Conservation (phyloP, 495 filamentous ascomycete species). For the Sphaerosporella brunnea region DNA sequence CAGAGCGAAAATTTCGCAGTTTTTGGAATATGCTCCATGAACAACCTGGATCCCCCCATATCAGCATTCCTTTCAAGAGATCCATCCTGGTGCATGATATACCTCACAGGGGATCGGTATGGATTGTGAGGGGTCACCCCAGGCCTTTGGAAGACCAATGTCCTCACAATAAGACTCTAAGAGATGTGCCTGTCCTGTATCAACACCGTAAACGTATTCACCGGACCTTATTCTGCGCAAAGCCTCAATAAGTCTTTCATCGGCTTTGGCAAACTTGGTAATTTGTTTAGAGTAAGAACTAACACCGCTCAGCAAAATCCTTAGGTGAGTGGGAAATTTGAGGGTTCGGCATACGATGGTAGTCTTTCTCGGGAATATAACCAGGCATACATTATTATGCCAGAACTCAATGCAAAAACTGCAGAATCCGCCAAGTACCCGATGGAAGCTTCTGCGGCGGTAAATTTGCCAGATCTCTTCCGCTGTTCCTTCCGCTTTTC, state of each 20-base stretch:
- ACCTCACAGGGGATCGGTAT: constrained; percentile 64
- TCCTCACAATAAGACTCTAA: constrained; percentile 61
- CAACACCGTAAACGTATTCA: constrained; percentile 53
- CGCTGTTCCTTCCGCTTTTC: constrained; percentile 30
- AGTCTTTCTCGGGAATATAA: constrained; percentile 24
- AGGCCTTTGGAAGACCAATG: constrained; percentile 45
- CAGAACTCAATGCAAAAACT: constrained; percentile 57
- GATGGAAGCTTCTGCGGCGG: constrained; percentile 33
- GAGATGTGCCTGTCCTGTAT: constrained; percentile 55
- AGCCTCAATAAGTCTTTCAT: constrained; percentile 55
- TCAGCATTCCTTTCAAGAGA: too few relatives aligned
- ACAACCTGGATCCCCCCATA: constrained; percentile 45
- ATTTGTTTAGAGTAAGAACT: constrained; percentile 75
- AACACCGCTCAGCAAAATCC: constrained; percentile 4
- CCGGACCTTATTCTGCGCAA: constrained; percentile 49
- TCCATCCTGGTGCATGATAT: too few relatives aligned
- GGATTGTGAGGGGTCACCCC: constrained; percentile 59
- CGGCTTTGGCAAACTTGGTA: constrained; percentile 57
- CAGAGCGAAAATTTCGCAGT: constrained; percentile 62
- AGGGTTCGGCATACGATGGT: constrained; percentile 18
- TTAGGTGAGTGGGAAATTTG: not conserved
- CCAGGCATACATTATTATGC: constrained; percentile 51
- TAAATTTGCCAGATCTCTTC: constrained; percentile 32
- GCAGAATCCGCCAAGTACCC: constrained; percentile 45
- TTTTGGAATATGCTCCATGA: constrained; percentile 61